phyloP scores from a whole-genome alignment of 257 asterid genomes.

The Solanum virginianum region DNA sequence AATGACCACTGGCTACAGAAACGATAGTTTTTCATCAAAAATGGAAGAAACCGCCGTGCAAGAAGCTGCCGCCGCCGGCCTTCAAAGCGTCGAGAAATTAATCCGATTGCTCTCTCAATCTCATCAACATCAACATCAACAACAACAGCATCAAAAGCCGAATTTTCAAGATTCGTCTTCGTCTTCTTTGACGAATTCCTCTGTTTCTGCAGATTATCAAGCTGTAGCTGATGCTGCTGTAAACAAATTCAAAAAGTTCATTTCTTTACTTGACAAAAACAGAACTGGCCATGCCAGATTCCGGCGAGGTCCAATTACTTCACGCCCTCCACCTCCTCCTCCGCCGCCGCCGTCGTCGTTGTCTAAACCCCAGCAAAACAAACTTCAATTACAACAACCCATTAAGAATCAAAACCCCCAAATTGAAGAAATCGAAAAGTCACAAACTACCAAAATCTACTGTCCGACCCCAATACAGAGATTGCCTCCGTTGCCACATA shows the following conservation, averaged over 20 bases:
- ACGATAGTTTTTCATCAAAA: slow-evolving; percentile 15
- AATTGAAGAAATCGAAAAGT: slow-evolving; percentile 18
- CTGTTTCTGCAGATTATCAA: slow-evolving; percentile 28
- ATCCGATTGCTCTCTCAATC: slow-evolving; percentile 55
- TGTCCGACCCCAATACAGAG: slow-evolving; percentile 58
- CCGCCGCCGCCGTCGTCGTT: background rate
- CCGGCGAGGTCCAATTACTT: slow-evolving; percentile 67
- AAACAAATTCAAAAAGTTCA: slow-evolving; percentile 57
- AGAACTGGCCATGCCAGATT: slow-evolving; percentile 93
- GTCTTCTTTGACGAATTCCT: background rate
- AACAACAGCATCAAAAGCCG: background rate
- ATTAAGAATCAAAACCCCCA: slow-evolving; percentile 4
- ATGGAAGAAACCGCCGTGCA: slow-evolving; percentile 65
- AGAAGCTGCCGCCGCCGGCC: slow-evolving; percentile 90
- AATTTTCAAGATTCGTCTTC: slow-evolving; percentile 4
- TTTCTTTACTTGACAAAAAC: slow-evolving; percentile 58
- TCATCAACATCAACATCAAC: slow-evolving; percentile 11
- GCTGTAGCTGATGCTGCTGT: slow-evolving; percentile 75
- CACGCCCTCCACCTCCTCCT: background rate
- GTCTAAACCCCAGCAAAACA: background rate
- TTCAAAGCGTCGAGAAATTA: slow-evolving; percentile 79
- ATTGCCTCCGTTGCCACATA: slow-evolving; percentile 71
- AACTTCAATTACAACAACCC: background rate
- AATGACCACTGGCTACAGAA: slow-evolving; percentile 35
- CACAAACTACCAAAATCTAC: slow-evolving; percentile 24